A percentile compares a stretch with the other conserved stretches of the same genome.
Conservation (phyloP, 169 alveolate species). For the Cryptosporidium ubiquitum region DNA sequence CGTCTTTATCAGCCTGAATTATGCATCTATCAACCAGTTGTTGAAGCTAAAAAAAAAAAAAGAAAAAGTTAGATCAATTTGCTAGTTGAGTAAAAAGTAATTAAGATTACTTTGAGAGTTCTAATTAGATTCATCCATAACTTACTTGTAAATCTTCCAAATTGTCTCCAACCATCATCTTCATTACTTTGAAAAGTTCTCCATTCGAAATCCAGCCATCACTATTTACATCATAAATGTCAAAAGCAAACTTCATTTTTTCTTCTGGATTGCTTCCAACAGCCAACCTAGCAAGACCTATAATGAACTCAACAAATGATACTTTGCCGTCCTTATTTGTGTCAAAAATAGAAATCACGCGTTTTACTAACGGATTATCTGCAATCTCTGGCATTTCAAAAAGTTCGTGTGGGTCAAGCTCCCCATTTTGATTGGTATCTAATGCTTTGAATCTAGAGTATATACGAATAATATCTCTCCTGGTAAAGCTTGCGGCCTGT, state of each 20-base stretch:
- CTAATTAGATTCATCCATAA: background rate
- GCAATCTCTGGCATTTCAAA: conserved; percentile 95
- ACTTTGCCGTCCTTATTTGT: conserved; percentile 95
- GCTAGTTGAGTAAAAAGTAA: background rate
- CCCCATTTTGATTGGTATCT: conserved; percentile 93
- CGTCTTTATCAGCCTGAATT: conserved; percentile 96
- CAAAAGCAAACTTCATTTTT: conserved; percentile 94
- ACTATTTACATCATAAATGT: conserved; percentile 94
- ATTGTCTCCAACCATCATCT: conserved; percentile 98
- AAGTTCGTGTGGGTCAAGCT: conserved; percentile 94
- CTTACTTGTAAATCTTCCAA: conserved; percentile 92
- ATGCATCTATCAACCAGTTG: conserved; percentile 96
- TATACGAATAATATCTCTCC: conserved; percentile 91
- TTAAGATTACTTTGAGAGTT: background rate
- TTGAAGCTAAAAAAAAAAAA: conserved; percentile 86
- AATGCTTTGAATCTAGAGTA: conserved; percentile 91
- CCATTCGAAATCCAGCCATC: conserved; percentile 98
- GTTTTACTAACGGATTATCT: conserved; percentile 94
- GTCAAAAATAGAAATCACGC: conserved; percentile 95
- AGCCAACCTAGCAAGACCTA: conserved; percentile 91
- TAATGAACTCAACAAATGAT: conserved; percentile 95
- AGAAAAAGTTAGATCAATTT: background rate
- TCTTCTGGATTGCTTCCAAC: conserved; percentile 92
- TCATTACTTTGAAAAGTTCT: conserved; percentile 94
- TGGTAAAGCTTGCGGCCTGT: conserved; percentile 89